phyloP scores from a whole-genome alignment of 1,284 basidiomycete genomes.

The Apiotrichum gamsii region DNA sequence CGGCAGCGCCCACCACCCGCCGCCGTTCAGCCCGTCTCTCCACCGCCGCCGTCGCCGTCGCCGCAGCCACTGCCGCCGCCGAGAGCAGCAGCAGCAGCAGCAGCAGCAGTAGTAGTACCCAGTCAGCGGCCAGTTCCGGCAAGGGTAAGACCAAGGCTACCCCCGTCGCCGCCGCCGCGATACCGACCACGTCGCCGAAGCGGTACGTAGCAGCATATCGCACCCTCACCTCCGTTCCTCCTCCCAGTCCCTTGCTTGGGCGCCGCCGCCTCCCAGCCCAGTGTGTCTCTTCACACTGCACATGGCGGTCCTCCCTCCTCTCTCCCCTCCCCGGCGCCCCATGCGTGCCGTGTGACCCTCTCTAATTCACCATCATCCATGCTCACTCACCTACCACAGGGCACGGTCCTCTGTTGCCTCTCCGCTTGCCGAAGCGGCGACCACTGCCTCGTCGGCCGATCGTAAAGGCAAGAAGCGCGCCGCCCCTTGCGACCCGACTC shows the following conservation, averaged over 20 bases:
- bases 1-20: not conserved
- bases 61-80: not conserved
- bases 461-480: constrained; percentile 43
- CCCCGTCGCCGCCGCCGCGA: too few relatives aligned
- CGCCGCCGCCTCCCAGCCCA: not conserved
- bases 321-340: too few relatives aligned
- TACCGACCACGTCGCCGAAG: too few relatives aligned
- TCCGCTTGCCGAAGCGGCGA: not conserved
- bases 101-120: too few relatives aligned
- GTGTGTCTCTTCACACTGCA: not conserved
- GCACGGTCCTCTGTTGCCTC: constrained; percentile 5
- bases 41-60: constrained; percentile 11
- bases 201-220: constrained; percentile 15
- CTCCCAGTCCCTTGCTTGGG: not conserved
- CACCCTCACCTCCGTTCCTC: too few relatives aligned
- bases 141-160: constrained; percentile 33
- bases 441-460: constrained; percentile 17
- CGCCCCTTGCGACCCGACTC: constrained; percentile 8
- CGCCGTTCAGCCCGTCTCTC: constrained; percentile 37
- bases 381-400: constrained; percentile 1
- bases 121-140: too few relatives aligned
- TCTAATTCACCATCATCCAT: not conserved
- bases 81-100: not conserved
- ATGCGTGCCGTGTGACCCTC: too few relatives aligned
- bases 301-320: too few relatives aligned